Evolutionary conservation across 2,329 filamentous ascomycete genomes (phyloP).

Genomic region (Aspergillus sp.): DNA sequence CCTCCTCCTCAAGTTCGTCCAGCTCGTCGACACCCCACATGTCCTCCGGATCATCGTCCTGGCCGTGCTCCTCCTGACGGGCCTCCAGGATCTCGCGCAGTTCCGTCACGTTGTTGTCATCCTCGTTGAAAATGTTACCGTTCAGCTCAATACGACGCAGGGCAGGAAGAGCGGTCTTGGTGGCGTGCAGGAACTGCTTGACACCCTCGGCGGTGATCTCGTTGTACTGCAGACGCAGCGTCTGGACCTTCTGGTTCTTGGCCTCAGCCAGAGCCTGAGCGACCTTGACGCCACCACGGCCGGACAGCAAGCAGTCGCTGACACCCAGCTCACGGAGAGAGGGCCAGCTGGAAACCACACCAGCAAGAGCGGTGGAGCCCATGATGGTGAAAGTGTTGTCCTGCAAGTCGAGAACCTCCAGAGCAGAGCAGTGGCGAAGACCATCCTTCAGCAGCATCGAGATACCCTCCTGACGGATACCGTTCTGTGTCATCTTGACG

Average conservation of each 20-base stretch:
- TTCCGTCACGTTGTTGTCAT: conserved; percentile 69
- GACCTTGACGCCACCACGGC: conserved; percentile 73
- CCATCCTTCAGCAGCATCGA: conserved; percentile 77
- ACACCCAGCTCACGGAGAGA: conserved; percentile 80
- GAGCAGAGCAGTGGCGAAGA: conserved; percentile 66
- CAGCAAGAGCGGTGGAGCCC: conserved; percentile 76
- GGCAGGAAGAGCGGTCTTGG: conserved; percentile 67
- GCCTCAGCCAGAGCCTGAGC: conserved; percentile 72
- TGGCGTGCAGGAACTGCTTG: conserved; percentile 69
- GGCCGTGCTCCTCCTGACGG: conserved; percentile 70
- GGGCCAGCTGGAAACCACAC: conserved; percentile 72
- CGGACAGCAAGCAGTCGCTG: conserved; percentile 81
- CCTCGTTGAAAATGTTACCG: conserved; percentile 90
- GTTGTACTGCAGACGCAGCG: conserved; percentile 86
- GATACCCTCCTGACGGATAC: conserved; percentile 92
- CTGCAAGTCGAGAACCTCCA: conserved; percentile 84
- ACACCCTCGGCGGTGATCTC: conserved; percentile 81
- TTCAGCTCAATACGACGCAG: conserved; percentile 90
- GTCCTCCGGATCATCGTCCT: conserved; percentile 69
- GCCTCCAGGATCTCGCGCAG: conserved; percentile 72
- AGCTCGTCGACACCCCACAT: conserved; percentile 84
- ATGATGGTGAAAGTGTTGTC: conserved; percentile 93
- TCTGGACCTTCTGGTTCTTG: conserved; percentile 76
- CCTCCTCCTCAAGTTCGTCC: conserved; percentile 78
- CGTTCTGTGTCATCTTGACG: conserved; percentile 98